These are phyloP conservation scores for Gracilaria domingensis DNA, from an alignment of 23 red algal species.

Conservation along the genomic window DNA sequence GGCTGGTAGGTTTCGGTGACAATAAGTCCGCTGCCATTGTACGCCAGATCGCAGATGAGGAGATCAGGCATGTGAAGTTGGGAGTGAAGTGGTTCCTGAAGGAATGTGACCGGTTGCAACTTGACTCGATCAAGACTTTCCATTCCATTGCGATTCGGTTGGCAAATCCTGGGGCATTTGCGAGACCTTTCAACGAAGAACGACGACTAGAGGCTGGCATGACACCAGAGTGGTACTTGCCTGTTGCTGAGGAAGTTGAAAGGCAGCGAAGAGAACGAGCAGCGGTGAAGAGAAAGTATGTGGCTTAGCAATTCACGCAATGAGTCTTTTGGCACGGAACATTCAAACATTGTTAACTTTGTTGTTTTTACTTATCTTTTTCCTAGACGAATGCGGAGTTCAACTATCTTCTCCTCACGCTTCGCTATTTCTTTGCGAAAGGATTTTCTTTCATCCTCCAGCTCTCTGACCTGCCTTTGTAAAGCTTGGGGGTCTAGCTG, in stretches of 20 bases:
- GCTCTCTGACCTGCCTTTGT: no score
- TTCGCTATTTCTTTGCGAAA: no score
- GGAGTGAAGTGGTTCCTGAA: constrained; percentile 83
- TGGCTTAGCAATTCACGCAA: background rate
- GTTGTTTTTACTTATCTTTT: no score
- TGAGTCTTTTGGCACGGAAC: no score
- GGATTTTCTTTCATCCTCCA: no score
- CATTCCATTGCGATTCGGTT: constrained; percentile 61
- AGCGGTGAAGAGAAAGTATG: background rate
- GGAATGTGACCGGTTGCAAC: constrained; percentile 37
- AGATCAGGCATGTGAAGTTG: constrained; percentile 69
- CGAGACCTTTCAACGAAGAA: constrained; percentile 77
- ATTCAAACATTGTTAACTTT: no score
- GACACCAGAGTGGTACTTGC: constrained; percentile 80
- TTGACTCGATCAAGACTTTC: constrained; percentile 52
- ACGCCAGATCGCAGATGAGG: constrained; percentile 67
- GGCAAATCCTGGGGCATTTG: constrained; percentile 77
- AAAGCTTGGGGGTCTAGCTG: no score
- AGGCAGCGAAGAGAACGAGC: constrained; percentile 29
- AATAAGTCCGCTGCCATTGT: constrained; percentile 62
- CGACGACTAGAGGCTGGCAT: constrained; percentile 62
- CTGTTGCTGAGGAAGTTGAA: constrained; percentile 76
- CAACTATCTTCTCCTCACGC: no score
- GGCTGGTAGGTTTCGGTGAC: constrained; percentile 60
- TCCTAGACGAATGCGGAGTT: no score